These are phyloP conservation scores for Gossypium trilobum DNA, from an alignment of 441 rosid species.

Conservation along the genomic window DNA sequence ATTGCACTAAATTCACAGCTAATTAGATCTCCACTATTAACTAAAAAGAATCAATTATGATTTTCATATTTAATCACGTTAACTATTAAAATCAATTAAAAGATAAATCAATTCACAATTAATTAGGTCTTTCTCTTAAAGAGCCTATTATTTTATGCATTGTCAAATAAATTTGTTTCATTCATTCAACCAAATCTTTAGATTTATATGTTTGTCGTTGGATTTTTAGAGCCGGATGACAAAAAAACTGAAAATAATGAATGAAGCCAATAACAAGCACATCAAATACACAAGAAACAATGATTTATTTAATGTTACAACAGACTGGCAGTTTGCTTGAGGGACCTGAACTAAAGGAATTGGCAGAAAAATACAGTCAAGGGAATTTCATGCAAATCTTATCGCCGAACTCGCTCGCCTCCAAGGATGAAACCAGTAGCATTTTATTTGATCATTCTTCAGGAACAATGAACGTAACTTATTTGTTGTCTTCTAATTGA, in stretches of 20 bases:
- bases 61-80: no score
- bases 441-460: not conserved
- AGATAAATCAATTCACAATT: no score
- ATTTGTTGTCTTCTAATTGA: not conserved
- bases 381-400: not conserved
- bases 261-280: not conserved
- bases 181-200: not conserved
- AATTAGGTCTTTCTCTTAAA: no score
- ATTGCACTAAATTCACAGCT: no score
- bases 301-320: slow-evolving; percentile 2
- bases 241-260: not conserved
- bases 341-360: not conserved
- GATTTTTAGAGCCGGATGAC: not conserved
- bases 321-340: not conserved
- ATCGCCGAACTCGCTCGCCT: not conserved
- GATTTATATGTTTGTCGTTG: not conserved
- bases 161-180: not conserved
- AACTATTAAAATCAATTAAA: no score
- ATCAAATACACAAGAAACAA: not conserved
- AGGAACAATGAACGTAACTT: not conserved
- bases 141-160: not conserved
- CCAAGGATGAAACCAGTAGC: not conserved
- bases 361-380: not conserved
- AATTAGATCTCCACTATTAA: no score
- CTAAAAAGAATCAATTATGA: no score